phyloP scores from a whole-genome alignment of 176 grass and related monocot genomes.

The Aegilops umbellulata region DNA sequence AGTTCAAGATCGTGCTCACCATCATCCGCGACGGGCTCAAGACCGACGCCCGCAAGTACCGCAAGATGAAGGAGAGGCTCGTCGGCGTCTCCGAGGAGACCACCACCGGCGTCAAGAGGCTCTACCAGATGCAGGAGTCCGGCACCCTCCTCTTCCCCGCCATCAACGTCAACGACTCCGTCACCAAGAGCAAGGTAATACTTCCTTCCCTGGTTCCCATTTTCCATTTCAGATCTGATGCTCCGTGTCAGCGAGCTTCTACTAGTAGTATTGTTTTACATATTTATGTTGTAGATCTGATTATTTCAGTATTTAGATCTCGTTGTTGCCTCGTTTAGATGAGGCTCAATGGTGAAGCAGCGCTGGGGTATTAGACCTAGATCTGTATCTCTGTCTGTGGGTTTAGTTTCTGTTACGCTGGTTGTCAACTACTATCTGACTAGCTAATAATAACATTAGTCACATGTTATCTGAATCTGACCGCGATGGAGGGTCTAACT shows the following conservation, averaged over 20 bases:
- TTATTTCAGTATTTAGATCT: not conserved
- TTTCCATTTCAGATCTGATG: conserved; percentile 15
- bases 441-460: not conserved
- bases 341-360: not conserved
- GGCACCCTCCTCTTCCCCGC: conserved; percentile 77
- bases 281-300: not conserved
- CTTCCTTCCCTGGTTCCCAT: not conserved
- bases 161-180: conserved; percentile 93
- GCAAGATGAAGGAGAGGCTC: conserved; percentile 93
- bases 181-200: conserved; percentile 94
- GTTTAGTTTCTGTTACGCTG: not conserved
- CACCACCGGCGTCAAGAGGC: conserved; percentile 84
- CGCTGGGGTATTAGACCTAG: not conserved
- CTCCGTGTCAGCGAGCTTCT: not conserved
- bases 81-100: conserved; percentile 97
- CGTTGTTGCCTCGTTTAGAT: not conserved
- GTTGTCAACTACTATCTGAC: not conserved
- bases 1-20: conserved; percentile 94
- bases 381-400: not conserved
- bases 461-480: too few species aligned
- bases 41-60: conserved; percentile 69
- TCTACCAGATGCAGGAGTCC: conserved; percentile 89
- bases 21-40: conserved; percentile 85
- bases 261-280: not conserved
- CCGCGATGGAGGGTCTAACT: too few species aligned